Evolutionary conservation across 2,329 filamentous ascomycete genomes (phyloP).

Genomic region (Chaetomium sp.): DNA sequence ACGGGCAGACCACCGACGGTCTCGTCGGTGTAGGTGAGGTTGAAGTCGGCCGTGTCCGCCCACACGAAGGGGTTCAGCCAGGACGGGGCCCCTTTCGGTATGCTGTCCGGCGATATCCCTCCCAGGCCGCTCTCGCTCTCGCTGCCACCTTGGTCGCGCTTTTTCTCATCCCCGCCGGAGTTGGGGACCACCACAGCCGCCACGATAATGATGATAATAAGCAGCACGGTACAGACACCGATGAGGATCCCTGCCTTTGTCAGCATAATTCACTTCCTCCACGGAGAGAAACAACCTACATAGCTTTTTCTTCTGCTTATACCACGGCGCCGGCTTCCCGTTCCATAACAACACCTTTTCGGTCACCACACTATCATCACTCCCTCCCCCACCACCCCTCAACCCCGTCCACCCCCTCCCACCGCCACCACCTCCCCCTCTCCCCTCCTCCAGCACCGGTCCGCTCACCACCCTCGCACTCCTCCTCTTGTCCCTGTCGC

Average conservation of each 20-base stretch:
- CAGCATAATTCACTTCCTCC: slow-evolving; percentile 15
- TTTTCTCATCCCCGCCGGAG: slow-evolving; percentile 44
- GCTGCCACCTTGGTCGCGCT: slow-evolving; percentile 37
- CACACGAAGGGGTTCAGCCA: slow-evolving; percentile 88
- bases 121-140: slow-evolving; percentile 47
- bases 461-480: slow-evolving; percentile 32
- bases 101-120: slow-evolving; percentile 55
- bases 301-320: slow-evolving; percentile 60
- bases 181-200: slow-evolving; percentile 68
- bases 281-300: slow-evolving; percentile 49
- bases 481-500: slow-evolving; percentile 9
- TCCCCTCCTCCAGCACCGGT: slow-evolving; percentile 32
- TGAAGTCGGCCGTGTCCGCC: slow-evolving; percentile 89
- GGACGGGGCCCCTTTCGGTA: slow-evolving; percentile 68
- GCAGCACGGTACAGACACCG: slow-evolving; percentile 53
- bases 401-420: slow-evolving; percentile 21
- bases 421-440: slow-evolving; percentile 19
- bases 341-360: slow-evolving; percentile 54
- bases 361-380: slow-evolving; percentile 48
- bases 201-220: slow-evolving; percentile 68
- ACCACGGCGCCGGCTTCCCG: slow-evolving; percentile 44
- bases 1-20: slow-evolving; percentile 85
- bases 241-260: slow-evolving; percentile 54
- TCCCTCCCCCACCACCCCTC: slow-evolving; percentile 40
- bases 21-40: slow-evolving; percentile 85